phyloP scores from a whole-genome alignment of 129 eudicot genomes.

The Apium graveolens region DNA sequence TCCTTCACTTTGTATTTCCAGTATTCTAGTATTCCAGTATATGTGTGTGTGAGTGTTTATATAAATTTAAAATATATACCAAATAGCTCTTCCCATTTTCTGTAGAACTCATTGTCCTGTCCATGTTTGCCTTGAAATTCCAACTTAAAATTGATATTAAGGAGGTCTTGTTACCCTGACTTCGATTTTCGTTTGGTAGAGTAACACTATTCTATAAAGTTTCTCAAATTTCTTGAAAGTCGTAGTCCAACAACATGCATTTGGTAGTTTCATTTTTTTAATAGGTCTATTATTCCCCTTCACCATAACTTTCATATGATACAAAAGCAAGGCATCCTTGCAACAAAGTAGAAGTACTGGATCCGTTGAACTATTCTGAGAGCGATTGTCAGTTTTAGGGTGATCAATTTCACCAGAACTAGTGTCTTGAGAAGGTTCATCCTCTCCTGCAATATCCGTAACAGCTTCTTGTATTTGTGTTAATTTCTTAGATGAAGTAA shows the following conservation, averaged over 20 bases:
- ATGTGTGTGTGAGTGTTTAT: background rate
- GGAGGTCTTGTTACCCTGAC: slow-evolving; percentile 70
- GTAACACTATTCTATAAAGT: slow-evolving; percentile 45
- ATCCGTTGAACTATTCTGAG: slow-evolving; percentile 25
- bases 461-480: slow-evolving; percentile 23
- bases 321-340: slow-evolving; percentile 46
- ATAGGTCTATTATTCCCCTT: slow-evolving; percentile 68
- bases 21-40: no score
- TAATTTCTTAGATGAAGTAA: slow-evolving; percentile 15
- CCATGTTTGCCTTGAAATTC: slow-evolving; percentile 79
- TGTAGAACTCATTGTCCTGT: slow-evolving; percentile 53
- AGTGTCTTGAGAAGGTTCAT: slow-evolving; percentile 26
- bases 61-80: slow-evolving; percentile 52
- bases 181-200: slow-evolving; percentile 67
- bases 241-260: slow-evolving; percentile 78
- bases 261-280: slow-evolving; percentile 54
- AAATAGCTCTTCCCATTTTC: slow-evolving; percentile 57
- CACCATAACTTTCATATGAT: slow-evolving; percentile 48
- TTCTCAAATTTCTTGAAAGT: slow-evolving; percentile 45
- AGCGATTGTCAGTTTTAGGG: slow-evolving; percentile 17
- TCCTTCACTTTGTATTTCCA: no score
- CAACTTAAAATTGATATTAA: slow-evolving; percentile 65
- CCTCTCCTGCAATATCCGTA: slow-evolving; percentile 17
- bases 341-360: slow-evolving; percentile 62
- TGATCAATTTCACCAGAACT: slow-evolving; percentile 19